Evolutionary conservation across 164 flowering plant species (phyloP), one percentile per base, ranked within the genome.

Genomic region (Nelumbo lutea): DNA sequence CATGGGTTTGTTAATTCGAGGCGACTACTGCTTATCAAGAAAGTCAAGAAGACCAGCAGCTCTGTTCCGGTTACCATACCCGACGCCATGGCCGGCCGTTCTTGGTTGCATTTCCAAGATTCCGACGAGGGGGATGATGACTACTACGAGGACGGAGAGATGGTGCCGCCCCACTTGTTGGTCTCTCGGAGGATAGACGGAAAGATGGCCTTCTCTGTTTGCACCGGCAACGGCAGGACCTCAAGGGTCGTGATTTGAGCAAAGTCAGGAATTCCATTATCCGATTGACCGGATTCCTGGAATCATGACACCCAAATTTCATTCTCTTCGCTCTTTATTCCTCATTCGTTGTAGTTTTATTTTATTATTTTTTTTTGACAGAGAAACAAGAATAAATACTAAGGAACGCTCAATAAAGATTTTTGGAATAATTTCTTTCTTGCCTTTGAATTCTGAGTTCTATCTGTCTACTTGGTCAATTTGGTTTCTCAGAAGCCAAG

Each of bases 221-320:
- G 85, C 47, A 72, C 79, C 0, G 89, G 90, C 5, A 78, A 76
- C 14, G 93, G 93, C 14, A 80, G 93, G 78, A 81, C 89, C 76
- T 90, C 1, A 90, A 87, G 61, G 96, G 96, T 40, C 73, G 90
- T 63, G 88, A 88, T 75, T 78, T 90, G 73, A 87, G 89, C 41
- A 67, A 73, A 68, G 88, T 90, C n/a, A 61, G 96, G 77, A 86
- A 88, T 76, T 88, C 93, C 1, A 73, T 90, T 77, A 89, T 90
- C 6, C 27, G 27, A 27, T 27, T 27, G 27, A 27, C 27, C 27
- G 27, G 27, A 27, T 27, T 27, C 27, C 27, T 27, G 27, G 27
- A 27, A 27, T 27, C 27, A 27, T 27, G 27, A 27, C 27, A 27
- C 27, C 27, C 27, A 27, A 27, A 27, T 27, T 27, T 27, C 27